Evolutionary conservation across 2,329 filamentous ascomycete species (phyloP).

Genomic region (Fonsecaea nubica): DNA sequence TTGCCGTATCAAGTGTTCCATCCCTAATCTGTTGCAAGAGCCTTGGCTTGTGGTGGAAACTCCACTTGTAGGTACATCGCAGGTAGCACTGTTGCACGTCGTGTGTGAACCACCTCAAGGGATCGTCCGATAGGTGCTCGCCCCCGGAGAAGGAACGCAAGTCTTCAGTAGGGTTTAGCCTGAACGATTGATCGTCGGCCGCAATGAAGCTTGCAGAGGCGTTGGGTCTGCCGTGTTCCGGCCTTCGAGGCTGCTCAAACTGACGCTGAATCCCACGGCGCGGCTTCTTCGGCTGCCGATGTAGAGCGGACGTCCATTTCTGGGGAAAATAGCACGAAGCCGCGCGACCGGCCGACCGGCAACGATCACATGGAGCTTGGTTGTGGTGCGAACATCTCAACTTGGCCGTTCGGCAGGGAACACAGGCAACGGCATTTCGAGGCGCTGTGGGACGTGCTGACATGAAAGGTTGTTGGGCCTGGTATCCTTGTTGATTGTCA

Average conservation of each 20-base stretch:
- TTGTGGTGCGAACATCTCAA: background rate
- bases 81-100: background rate
- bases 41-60: slow-evolving; percentile 2
- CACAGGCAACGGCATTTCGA: slow-evolving; percentile 4
- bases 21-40: background rate
- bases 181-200: background rate
- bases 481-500: too few relatives aligned
- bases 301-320: background rate
- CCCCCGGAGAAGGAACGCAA: background rate
- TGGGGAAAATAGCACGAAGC: slow-evolving; percentile 1
- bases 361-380: slow-evolving; percentile 3
- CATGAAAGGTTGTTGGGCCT: background rate
- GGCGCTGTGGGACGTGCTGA: background rate
- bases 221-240: background rate
- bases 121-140: background rate
- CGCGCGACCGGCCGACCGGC: background rate
- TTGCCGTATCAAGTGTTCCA: background rate
- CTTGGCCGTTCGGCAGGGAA: slow-evolving; percentile 1
- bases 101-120: background rate
- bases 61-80: slow-evolving; percentile 6
- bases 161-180: background rate
- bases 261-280: background rate
- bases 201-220: background rate
- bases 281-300: slow-evolving; percentile 9
- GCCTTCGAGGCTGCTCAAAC: background rate